Base-by-base conservation (phyloP, 2,329 filamentous ascomycete genomes). In the Tolypocladium tropicale region DNA sequence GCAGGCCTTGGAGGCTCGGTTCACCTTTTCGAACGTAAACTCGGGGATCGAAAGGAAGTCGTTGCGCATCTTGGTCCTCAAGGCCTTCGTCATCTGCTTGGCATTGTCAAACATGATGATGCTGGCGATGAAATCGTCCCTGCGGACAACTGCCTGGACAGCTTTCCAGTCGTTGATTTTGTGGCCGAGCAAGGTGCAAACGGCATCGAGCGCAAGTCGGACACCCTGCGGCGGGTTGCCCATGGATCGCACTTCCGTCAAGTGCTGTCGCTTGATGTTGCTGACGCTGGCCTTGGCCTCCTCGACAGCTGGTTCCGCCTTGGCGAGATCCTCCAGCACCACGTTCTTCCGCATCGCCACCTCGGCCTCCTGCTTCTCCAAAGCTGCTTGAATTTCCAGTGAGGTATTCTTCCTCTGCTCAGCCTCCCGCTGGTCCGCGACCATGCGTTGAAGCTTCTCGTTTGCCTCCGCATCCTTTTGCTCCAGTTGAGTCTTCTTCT, bases 31-130 rank as follows among this genome's bases (percentile, higher is more conserved):
- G 64, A 92, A 95, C 0, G 92, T 96, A 72, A 97, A 99, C 58
- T 97, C 92, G 5, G 93, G 88, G 70, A 95, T 94, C 16, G 89
- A 91, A 59, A 99, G 75, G 73, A 89, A 99, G 46, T 96, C 91
- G 58, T 86, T 89, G 65, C 89, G 86, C 93, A 99, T 97, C 78
- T 90, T 95, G 63, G 83, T 78, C 53, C 94, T 83, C 62, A 94
- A 80, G 30, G 76, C 74, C 65, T 84, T 87, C 18, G 93, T 99
- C 93, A 99, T 97, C 71, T 94, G 88, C 69, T 80, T 86, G 72
- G 94, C 92, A 67, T 96, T 99, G 76, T 96, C 89, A 68, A 96
- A 99, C 70, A 90, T 91, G 71, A 97, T 89, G 66, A 99, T 99
- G 73, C 90, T 96, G 52, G 91, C 89, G 72, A 99, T 97, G 73